A percentile compares a stretch with the other conserved stretches of the same genome.
These are phyloP conservation scores for Lichtheimia corymbifera DNA, from an alignment of 371 early-diverging fungal genomes.

Conservation along the genomic window DNA sequence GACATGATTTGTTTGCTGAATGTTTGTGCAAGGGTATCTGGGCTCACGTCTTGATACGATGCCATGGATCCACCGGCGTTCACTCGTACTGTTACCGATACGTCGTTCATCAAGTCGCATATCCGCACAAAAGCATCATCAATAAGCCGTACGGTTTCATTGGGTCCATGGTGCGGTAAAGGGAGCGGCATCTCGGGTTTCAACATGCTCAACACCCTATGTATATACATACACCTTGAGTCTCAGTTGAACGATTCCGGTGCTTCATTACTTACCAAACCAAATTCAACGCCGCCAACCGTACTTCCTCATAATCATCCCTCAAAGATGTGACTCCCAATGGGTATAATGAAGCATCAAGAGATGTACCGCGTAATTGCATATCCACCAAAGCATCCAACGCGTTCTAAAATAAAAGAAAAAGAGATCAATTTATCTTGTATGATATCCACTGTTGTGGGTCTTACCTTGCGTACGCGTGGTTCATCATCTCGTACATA, in stretches of 20 bases:
- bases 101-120: constrained; percentile 80
- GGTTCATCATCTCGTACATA: constrained; percentile 59
- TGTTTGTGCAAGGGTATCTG: constrained; percentile 64
- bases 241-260: no score
- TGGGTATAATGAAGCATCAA: constrained; percentile 56
- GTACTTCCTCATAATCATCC: constrained; percentile 74
- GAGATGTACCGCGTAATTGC: constrained; percentile 49
- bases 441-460: background rate
- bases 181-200: constrained; percentile 53
- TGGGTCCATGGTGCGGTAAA: constrained; percentile 38
- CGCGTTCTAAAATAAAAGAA: constrained; percentile 39
- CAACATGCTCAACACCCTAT: constrained; percentile 46
- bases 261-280: constrained; percentile 45
- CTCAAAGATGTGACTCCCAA: constrained; percentile 58
- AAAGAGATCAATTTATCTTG: background rate
- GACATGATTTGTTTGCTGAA: constrained; percentile 82
- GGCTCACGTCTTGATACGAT: constrained; percentile 61
- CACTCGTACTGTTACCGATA: constrained; percentile 64
- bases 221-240: background rate
- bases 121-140: constrained; percentile 78
- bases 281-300: constrained; percentile 64
- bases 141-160: constrained; percentile 62
- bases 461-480: constrained; percentile 52
- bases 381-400: constrained; percentile 54
- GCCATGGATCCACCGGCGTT: constrained; percentile 71